Percentiles rank a stretch among this genome's conserved stretches.
These are phyloP conservation scores for Tulasnella sp. DNA, from an alignment of 768 basidiomycete species.

Conservation along the genomic window DNA sequence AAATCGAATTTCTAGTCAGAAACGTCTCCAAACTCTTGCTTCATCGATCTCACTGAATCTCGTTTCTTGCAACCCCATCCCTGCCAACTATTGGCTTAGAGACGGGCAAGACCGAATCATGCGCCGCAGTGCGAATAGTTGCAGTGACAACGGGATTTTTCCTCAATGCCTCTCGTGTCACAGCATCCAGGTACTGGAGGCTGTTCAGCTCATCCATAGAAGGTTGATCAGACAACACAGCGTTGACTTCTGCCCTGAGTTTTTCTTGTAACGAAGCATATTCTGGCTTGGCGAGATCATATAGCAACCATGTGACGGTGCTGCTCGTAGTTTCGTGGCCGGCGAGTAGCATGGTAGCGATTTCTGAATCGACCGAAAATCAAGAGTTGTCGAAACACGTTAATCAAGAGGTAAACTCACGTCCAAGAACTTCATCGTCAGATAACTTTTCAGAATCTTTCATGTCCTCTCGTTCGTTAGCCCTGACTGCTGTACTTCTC, in stretches of 20 bases:
- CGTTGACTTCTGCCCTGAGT: conserved; percentile 44
- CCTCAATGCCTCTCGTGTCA: conserved; percentile 33
- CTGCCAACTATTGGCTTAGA: conserved; percentile 25
- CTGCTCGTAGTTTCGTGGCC: conserved; percentile 54
- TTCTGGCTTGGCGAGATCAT: conserved; percentile 45
- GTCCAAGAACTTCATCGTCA: conserved; percentile 59
- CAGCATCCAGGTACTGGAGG: conserved; percentile 38
- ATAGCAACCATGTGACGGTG: conserved; percentile 23
- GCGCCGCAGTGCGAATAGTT: conserved; percentile 12
- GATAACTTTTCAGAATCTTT: conserved; percentile 53
- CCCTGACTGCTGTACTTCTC: conserved; percentile 46
- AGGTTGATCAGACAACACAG: conserved; percentile 29
- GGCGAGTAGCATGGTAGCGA: conserved; percentile 58
- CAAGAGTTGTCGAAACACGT: background rate
- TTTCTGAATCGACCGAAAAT: conserved; percentile 42
- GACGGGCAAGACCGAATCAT: conserved; percentile 26
- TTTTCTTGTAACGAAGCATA: conserved; percentile 50
- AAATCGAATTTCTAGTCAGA: background rate
- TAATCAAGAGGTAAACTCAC: conserved; percentile 40
- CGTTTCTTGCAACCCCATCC: conserved; percentile 10
- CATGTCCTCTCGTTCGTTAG: conserved; percentile 61
- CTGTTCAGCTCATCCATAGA: conserved; percentile 36
- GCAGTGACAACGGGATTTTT: conserved; percentile 17
- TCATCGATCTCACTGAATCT: conserved; percentile 16
- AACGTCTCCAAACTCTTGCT: background rate